phyloP scores from a whole-genome alignment of 2,329 filamentous ascomycete species.

The Penicillium brevicompactum region DNA sequence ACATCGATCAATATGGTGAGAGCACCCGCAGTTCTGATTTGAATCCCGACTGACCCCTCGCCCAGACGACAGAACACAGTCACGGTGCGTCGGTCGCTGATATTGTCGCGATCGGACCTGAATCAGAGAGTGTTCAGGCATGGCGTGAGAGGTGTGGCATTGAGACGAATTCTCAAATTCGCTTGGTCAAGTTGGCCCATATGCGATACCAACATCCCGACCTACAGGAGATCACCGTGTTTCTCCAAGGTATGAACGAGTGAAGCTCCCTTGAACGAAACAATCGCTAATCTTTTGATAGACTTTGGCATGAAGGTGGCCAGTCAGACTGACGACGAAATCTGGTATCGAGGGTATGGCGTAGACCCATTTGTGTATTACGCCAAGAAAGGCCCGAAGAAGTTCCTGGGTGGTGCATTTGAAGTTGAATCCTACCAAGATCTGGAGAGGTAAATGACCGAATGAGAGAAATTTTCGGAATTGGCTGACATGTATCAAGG shows the following conservation, averaged over 20 bases:
- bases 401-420: slow-evolving; percentile 48
- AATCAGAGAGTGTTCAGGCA: slow-evolving; percentile 14
- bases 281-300: not conserved
- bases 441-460: slow-evolving; percentile 40
- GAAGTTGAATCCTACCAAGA: slow-evolving; percentile 46
- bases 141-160: slow-evolving; percentile 36
- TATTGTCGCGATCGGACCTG: slow-evolving; percentile 18
- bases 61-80: slow-evolving; percentile 3
- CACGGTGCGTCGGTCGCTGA: slow-evolving; percentile 20
- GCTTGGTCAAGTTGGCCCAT: slow-evolving; percentile 52
- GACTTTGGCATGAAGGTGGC: slow-evolving; percentile 49
- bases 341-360: slow-evolving; percentile 49
- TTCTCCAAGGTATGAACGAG: slow-evolving; percentile 16
- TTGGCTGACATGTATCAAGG: slow-evolving; percentile 6
- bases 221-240: slow-evolving; percentile 47
- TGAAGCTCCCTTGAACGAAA: not conserved
- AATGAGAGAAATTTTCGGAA: too few relatives aligned
- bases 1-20: not conserved
- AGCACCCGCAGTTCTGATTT: too few relatives aligned
- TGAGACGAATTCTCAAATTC: slow-evolving; percentile 49
- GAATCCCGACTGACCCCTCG: not conserved
- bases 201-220: slow-evolving; percentile 60
- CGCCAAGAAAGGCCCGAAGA: slow-evolving; percentile 38
- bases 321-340: slow-evolving; percentile 38
- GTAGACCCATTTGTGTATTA: slow-evolving; percentile 50